phyloP scores from a whole-genome alignment of 2,329 filamentous ascomycete species.

The Nectriaceae sp. region DNA sequence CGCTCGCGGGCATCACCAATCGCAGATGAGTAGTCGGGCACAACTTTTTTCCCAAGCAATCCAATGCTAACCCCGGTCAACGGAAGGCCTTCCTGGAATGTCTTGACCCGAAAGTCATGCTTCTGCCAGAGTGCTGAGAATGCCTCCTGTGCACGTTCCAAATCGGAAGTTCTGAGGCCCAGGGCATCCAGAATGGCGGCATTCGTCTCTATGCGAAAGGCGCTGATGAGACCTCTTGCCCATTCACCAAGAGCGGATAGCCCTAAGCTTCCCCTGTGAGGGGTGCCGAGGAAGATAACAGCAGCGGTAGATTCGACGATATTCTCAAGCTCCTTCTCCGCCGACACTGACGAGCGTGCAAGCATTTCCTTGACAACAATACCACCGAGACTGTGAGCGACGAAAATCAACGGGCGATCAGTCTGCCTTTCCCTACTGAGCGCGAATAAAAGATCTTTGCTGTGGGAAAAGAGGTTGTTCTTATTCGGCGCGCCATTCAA shows the following conservation, averaged over 20 bases:
- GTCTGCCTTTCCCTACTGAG: neutral
- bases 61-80: conserved; percentile 7
- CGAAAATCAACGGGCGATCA: conserved; percentile 5
- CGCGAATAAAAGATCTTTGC: conserved; percentile 13
- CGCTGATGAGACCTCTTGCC: neutral
- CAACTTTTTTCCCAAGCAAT: conserved; percentile 12
- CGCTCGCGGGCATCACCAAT: conserved; percentile 13
- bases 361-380: conserved; percentile 19
- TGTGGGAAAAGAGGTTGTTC: conserved; percentile 12
- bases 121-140: conserved; percentile 13
- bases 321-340: neutral
- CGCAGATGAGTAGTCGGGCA: conserved; percentile 9
- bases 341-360: neutral
- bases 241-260: conserved; percentile 4
- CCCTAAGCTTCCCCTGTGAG: neutral
- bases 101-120: conserved; percentile 17
- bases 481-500: neutral
- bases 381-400: conserved; percentile 10
- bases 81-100: conserved; percentile 16
- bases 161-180: conserved; percentile 11
- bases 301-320: neutral
- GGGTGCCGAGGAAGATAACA: neutral
- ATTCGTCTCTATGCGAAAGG: neutral
- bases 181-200: conserved; percentile 7
- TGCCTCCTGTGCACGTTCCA: conserved; percentile 10